Percentiles rank a stretch among this genome's conserved stretches.
Evolutionary conservation across 2,329 filamentous ascomycete species (phyloP).

Genomic region (Stemphylium beticola): DNA sequence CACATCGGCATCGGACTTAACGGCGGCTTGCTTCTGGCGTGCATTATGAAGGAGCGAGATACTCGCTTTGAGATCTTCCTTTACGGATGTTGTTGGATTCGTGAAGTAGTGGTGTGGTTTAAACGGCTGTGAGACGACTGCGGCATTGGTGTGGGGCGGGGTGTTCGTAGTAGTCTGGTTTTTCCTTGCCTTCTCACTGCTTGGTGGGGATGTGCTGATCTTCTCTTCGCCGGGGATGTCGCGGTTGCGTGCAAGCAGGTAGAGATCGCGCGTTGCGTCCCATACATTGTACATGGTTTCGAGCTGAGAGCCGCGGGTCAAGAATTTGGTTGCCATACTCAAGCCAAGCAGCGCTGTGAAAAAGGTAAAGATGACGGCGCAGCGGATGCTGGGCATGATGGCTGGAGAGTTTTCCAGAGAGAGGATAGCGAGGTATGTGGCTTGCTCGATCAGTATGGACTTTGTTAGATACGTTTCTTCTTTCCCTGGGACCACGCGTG

Average conservation of each 20-base stretch:
- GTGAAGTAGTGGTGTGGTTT: background rate
- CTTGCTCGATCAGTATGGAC: background rate
- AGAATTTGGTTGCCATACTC: constrained; percentile 1
- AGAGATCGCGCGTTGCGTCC: constrained; percentile 1
- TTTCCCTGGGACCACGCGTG: too few relatives aligned
- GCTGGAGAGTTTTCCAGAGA: background rate
- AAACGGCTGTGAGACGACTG: too few relatives aligned
- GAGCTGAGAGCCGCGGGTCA: background rate
- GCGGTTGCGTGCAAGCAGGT: background rate
- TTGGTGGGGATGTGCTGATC: background rate
- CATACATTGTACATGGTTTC: background rate
- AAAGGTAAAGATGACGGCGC: background rate
- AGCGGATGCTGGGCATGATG: background rate
- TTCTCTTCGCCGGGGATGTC: background rate
- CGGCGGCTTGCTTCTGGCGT: background rate
- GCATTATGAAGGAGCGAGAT: background rate
- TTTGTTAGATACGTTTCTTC: background rate
- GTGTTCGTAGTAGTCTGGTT: background rate
- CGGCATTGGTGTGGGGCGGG: too few relatives aligned
- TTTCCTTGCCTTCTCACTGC: too few relatives aligned
- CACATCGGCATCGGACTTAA: background rate
- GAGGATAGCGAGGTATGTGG: background rate
- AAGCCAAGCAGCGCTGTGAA: background rate
- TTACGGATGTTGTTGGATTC: background rate
- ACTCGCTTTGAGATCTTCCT: background rate